Percentiles rank a stretch among this genome's conserved stretches.
Evolutionary conservation across 768 basidiomycete genomes (phyloP).

Genomic region (Porphyrellus cyaneotinctus): DNA sequence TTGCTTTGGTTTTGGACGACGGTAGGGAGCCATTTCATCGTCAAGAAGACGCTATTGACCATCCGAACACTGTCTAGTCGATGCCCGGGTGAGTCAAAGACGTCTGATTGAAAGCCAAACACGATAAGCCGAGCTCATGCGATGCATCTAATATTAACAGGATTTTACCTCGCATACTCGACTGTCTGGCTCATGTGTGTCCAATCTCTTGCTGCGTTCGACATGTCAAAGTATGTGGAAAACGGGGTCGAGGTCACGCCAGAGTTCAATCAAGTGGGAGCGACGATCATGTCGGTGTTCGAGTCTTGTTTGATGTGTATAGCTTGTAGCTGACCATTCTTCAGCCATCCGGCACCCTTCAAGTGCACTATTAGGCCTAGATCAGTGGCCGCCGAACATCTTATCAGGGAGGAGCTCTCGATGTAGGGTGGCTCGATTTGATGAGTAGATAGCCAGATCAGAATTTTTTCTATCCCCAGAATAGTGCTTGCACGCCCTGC

Average conservation of each 20-base stretch:
- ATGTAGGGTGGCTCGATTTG: not conserved
- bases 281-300: slow-evolving; percentile 7
- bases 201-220: slow-evolving; percentile 40
- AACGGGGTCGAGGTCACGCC: slow-evolving; percentile 42
- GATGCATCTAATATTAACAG: too few species aligned
- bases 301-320: not conserved
- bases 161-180: slow-evolving; percentile 24
- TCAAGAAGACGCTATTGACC: not conserved
- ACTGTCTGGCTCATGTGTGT: slow-evolving; percentile 26
- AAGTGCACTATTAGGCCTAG: slow-evolving; percentile 13
- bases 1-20: slow-evolving; percentile 19
- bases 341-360: slow-evolving; percentile 9
- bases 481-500: too few species aligned
- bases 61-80: not conserved
- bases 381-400: not conserved
- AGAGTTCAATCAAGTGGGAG: slow-evolving; percentile 34
- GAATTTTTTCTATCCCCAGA: too few species aligned
- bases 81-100: slow-evolving; percentile 10
- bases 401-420: not conserved
- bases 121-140: too few species aligned
- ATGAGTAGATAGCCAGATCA: too few species aligned
- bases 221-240: slow-evolving; percentile 38
- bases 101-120: too few species aligned
- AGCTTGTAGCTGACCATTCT: not conserved
- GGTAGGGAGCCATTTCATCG: not conserved